Evolutionary conservation across 1,139 yeast species (phyloP), one percentile per base, ranked within the genome.

Genomic region (Citeromyces hawaiiensis): DNA sequence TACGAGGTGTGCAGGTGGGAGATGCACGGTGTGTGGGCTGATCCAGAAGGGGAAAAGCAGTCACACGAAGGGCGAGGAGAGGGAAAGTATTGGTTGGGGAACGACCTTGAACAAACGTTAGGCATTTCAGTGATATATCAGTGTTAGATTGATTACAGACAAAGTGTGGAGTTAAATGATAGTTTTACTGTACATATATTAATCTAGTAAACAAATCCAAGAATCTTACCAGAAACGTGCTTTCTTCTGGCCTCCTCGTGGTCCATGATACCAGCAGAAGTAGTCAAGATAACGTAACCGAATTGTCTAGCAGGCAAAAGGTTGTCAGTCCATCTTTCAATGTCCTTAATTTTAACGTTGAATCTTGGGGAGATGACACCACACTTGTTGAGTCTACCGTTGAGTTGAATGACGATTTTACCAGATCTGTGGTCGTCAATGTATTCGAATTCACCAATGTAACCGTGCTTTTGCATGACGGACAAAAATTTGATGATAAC

Each of bases 241-340:
- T 88, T 88, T 80, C 96, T 83, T 81, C 96, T 86, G 60, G 97
- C 97, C 76, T 88, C 97, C 74, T 88, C 97, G 75, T 88, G 97
- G 76, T 88, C 96, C 95, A 88, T 86, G 60, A 88, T 88, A 70
- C 97, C 97, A 60, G 96, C 95, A 59, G 97, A 88, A 56, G 97
- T 88, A 68, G 97, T 87, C 63, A 87, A 77, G 66, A 87, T 83
- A 61, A 87, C 87, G 73, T 71, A 86, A 73, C 96, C 96, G 62
- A 87, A 87, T 70, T 87, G 96, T 81, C 96, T 85, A 53, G 96
- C 94, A 63, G 96, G 96, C 63, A 87, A 74, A 64, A 87, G 79
- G 79, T 86, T 86, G 66, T 80, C 94, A 57, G 94, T 86, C 96
- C 96, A 87, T 75, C 85, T 83, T 73, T 87, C 96, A 57, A 87